A percentile compares a stretch with the other conserved stretches of the same genome.
These are phyloP conservation scores for Chaetomium strumarium DNA, from an alignment of 2,329 filamentous ascomycete species.

Conservation along the genomic window DNA sequence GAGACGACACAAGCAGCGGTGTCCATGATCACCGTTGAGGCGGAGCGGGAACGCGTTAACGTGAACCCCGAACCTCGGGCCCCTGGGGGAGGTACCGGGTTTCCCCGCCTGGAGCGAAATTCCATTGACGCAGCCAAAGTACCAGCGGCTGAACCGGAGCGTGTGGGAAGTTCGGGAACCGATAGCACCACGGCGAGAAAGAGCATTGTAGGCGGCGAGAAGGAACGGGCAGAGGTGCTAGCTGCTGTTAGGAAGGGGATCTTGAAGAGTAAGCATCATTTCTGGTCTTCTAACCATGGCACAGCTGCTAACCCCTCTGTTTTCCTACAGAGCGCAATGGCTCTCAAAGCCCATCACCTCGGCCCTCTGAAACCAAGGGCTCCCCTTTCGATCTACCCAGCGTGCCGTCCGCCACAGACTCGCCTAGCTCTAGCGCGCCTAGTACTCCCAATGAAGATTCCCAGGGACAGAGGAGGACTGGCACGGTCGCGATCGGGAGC, in stretches of 20 bases:
- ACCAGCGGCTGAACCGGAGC: slow-evolving; percentile 42
- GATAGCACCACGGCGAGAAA: slow-evolving; percentile 63
- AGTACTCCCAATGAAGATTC: slow-evolving; percentile 80
- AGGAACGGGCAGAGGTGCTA: slow-evolving; percentile 83
- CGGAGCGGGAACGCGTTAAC: slow-evolving; percentile 78
- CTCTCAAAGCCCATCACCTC: slow-evolving; percentile 61
- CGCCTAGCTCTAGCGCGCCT: slow-evolving; percentile 77
- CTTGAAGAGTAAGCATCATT: slow-evolving; percentile 64
- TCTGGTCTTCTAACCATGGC: neutral
- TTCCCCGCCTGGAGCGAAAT: slow-evolving; percentile 77
- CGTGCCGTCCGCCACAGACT: slow-evolving; percentile 63
- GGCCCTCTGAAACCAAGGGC: slow-evolving; percentile 50
- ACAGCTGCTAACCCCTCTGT: slow-evolving; percentile 4
- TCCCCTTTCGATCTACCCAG: slow-evolving; percentile 52
- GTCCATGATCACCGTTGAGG: slow-evolving; percentile 93
- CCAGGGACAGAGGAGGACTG: slow-evolving; percentile 58
- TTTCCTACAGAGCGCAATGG: slow-evolving; percentile 48
- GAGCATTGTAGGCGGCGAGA: slow-evolving; percentile 87
- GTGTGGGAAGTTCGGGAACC: slow-evolving; percentile 50
- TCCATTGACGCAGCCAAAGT: slow-evolving; percentile 62
- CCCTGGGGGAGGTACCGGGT: slow-evolving; percentile 69
- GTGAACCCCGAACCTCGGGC: slow-evolving; percentile 65
- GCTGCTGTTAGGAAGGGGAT: slow-evolving; percentile 94
- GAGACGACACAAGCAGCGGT: slow-evolving; percentile 76
- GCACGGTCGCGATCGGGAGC: slow-evolving; percentile 67